Conservation (phyloP, 2,329 filamentous ascomycete genomes). For the Pyricularia sp. region DNA sequence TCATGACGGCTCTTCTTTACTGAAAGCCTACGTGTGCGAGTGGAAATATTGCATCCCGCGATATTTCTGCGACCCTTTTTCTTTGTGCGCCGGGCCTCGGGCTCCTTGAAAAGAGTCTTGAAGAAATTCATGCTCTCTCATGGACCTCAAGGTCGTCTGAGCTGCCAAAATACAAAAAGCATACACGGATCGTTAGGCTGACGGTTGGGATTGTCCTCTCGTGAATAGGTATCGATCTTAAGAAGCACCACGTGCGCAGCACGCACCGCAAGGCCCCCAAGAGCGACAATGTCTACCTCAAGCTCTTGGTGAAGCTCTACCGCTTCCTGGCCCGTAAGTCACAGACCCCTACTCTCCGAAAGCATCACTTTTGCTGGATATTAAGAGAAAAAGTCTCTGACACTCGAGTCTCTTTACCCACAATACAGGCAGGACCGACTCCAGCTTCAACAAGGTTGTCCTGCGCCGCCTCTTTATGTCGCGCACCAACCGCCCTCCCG, state of each 20-base stretch:
- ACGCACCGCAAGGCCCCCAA: conserved; percentile 91
- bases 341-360: not conserved
- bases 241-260: conserved; percentile 58
- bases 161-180: conserved; percentile 27
- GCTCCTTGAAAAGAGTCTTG: not conserved
- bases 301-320: conserved; percentile 97
- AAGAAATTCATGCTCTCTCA: not conserved
- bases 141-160: not conserved
- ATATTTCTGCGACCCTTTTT: conserved; percentile 5
- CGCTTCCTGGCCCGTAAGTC: conserved; percentile 89
- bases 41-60: conserved; percentile 22
- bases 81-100: conserved; percentile 4
- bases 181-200: conserved; percentile 54
- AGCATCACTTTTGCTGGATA: not conserved
- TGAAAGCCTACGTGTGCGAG: conserved; percentile 39
- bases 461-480: conserved; percentile 97
- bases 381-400: not conserved
- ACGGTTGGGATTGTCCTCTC: conserved; percentile 35
- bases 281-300: conserved; percentile 96
- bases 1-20: conserved; percentile 17
- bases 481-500: conserved; percentile 92
- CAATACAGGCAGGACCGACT: conserved; percentile 76
- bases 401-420: not conserved
- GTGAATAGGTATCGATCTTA: conserved; percentile 61
- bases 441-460: conserved; percentile 97